phyloP scores from a whole-genome alignment of 352 stramenopile genomes.

The Phytophthora kernoviae region DNA sequence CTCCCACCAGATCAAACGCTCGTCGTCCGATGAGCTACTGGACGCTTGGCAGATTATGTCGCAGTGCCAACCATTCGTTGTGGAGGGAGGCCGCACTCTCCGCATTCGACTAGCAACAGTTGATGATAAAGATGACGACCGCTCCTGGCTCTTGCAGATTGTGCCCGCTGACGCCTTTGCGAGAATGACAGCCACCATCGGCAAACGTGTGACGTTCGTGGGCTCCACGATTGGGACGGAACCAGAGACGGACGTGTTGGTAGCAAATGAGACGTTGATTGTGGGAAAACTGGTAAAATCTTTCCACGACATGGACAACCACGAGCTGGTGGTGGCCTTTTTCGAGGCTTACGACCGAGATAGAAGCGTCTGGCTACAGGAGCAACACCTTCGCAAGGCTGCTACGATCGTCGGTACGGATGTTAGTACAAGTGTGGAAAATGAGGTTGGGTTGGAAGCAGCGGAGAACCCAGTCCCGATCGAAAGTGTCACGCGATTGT shows the following conservation, averaged over 20 bases:
- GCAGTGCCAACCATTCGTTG: slow-evolving; percentile 35
- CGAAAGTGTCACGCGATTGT: slow-evolving; percentile 20
- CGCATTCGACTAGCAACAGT: slow-evolving; percentile 10
- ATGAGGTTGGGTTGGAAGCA: neutral
- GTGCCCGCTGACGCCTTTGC: slow-evolving; percentile 40
- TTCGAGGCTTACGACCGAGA: slow-evolving; percentile 42
- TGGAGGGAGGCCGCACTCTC: slow-evolving; percentile 14
- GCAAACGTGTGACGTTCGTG: slow-evolving; percentile 29
- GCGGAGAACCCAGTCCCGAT: slow-evolving; percentile 9
- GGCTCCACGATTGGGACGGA: slow-evolving; percentile 11
- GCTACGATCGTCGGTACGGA: slow-evolving; percentile 7
- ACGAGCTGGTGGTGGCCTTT: slow-evolving; percentile 33
- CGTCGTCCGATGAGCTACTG: slow-evolving; percentile 21
- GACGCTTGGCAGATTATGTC: slow-evolving; percentile 35
- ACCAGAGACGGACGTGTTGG: slow-evolving; percentile 21
- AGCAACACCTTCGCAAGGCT: slow-evolving; percentile 27
- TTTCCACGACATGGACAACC: slow-evolving; percentile 28
- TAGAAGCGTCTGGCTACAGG: slow-evolving; percentile 37
- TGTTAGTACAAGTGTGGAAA: neutral
- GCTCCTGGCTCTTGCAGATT: slow-evolving; percentile 36
- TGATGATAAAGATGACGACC: slow-evolving; percentile 1
- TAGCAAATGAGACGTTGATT: slow-evolving; percentile 38
- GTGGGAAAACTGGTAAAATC: slow-evolving; percentile 28
- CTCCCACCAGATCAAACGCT: slow-evolving; percentile 24
- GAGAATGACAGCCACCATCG: slow-evolving; percentile 22